These are phyloP conservation scores for Trifolium subterraneum DNA, from an alignment of 306 rosid species.

Conservation along the genomic window DNA sequence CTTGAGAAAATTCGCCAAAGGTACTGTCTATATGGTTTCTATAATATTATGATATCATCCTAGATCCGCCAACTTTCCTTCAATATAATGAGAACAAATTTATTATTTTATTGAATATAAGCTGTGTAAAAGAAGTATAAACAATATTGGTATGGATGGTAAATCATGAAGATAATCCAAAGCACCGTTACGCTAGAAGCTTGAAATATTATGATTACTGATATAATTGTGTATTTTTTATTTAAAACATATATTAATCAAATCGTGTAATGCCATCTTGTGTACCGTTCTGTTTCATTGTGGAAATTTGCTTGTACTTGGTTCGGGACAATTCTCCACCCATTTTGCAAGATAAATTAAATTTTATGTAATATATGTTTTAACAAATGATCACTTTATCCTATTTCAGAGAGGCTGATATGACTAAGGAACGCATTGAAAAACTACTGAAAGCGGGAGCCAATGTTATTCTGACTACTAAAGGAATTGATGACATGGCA, in stretches of 20 bases:
- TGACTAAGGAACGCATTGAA: slow-evolving; percentile 93
- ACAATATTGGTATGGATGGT: slow-evolving; percentile 1
- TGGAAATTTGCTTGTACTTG: slow-evolving; percentile 12
- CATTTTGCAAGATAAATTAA: slow-evolving; percentile 16
- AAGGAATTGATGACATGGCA: slow-evolving; percentile 99
- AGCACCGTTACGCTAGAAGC: not conserved
- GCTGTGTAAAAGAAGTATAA: slow-evolving; percentile 5
- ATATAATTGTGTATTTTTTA: not conserved
- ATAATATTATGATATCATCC: slow-evolving; percentile 11
- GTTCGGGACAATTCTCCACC: slow-evolving; percentile 12
- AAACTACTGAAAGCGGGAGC: slow-evolving; percentile 96
- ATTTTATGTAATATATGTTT: slow-evolving; percentile 1
- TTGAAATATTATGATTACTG: slow-evolving; percentile 3
- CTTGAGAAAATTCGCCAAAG: slow-evolving; percentile 97
- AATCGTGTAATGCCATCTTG: slow-evolving; percentile 2
- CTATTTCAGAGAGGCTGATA: slow-evolving; percentile 82
- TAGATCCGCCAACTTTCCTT: not conserved
- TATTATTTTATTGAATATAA: slow-evolving; percentile 32
- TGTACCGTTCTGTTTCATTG: not conserved
- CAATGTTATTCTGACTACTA: slow-evolving; percentile 91
- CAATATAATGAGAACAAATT: not conserved
- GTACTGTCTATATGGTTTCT: slow-evolving; percentile 42
- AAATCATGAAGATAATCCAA: not conserved
- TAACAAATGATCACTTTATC: not conserved
- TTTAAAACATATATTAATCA: not conserved